Evolutionary conservation across 345 rosid species (phyloP), one percentile per base, ranked within the genome.

Genomic region (Hibiscus tridactylites): DNA sequence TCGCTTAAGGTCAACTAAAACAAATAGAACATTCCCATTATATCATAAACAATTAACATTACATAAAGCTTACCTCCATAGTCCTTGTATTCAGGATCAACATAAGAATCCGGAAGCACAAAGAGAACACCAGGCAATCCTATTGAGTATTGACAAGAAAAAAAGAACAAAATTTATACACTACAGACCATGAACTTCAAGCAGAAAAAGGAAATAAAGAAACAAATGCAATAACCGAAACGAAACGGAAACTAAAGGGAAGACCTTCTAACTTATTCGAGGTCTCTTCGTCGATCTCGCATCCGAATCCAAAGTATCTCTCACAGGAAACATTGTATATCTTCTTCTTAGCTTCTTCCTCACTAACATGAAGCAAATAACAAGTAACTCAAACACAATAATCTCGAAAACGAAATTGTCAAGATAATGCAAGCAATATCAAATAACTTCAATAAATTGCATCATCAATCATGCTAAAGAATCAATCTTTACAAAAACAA

Each of bases 271-370:
- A 88, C 88, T 90, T 90, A 81, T 88, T 85, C 0, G 96, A 86
- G 11, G 99, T 95, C 81, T 92, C 99, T 83, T 92, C 97, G 50
- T 90, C 99, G 78, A 95, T 79, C 85, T 95, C 97, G 65, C 96
- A 88, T 6, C 99, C 99, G 37, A 95, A 95, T 3, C 97, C 99
- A 61, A 92, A 81, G 76, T 95, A 95, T 75, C 97, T 90, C 81
- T 92, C 99, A 13, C 97, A 95, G 0, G 96, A 95, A 46, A 92
- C 97, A 70, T 95, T 95, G 77, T 92, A 95, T 49, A 95, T 92
- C 80, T 85, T 82, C 85, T 85, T 82, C 84, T 88, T 95, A 1
- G 99, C 96, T 78, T 95, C 99, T 72, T 90, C 97, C 80, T 88
- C 93, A 73, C 97, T 95, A 70, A 66, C 15, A 53, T 49, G 50